Conservation (phyloP, 352 stramenopile genomes). For the Pythium phragmitis region DNA sequence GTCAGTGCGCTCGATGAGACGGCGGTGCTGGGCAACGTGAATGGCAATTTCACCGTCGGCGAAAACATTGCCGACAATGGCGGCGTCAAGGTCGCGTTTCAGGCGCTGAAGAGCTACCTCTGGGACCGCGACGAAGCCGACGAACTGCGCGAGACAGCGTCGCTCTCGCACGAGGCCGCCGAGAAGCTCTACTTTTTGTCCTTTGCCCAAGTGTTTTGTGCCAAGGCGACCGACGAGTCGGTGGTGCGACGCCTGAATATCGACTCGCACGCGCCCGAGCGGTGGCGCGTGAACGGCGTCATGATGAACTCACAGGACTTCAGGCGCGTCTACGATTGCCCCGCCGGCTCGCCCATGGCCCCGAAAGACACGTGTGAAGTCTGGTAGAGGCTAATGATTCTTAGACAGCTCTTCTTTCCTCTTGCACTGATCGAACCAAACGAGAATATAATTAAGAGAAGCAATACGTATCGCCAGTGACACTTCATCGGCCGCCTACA, state of each 20-base stretch:
- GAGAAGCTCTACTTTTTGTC: slow-evolving; percentile 80
- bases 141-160: slow-evolving; percentile 16
- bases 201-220: slow-evolving; percentile 73
- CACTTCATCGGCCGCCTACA: slow-evolving; percentile 2
- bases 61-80: slow-evolving; percentile 88
- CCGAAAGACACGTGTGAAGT: slow-evolving; percentile 67
- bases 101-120: slow-evolving; percentile 51
- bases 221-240: slow-evolving; percentile 56
- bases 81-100: slow-evolving; percentile 69
- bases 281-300: slow-evolving; percentile 77
- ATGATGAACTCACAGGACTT: slow-evolving; percentile 82
- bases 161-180: slow-evolving; percentile 24
- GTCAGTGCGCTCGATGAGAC: slow-evolving; percentile 37
- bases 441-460: slow-evolving; percentile 5
- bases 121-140: slow-evolving; percentile 30
- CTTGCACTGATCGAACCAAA: no score
- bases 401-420: no score
- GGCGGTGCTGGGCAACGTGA: slow-evolving; percentile 60
- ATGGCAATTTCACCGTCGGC: slow-evolving; percentile 74
- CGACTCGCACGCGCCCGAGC: slow-evolving; percentile 63
- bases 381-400: slow-evolving; percentile 32
- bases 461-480: neutral
- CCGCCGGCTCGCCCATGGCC: slow-evolving; percentile 59
- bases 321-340: slow-evolving; percentile 55
- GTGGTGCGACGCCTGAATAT: slow-evolving; percentile 49